Evolutionary conservation across 768 basidiomycete genomes (phyloP).

Genomic region (Candolleomyces aberdarensis): DNA sequence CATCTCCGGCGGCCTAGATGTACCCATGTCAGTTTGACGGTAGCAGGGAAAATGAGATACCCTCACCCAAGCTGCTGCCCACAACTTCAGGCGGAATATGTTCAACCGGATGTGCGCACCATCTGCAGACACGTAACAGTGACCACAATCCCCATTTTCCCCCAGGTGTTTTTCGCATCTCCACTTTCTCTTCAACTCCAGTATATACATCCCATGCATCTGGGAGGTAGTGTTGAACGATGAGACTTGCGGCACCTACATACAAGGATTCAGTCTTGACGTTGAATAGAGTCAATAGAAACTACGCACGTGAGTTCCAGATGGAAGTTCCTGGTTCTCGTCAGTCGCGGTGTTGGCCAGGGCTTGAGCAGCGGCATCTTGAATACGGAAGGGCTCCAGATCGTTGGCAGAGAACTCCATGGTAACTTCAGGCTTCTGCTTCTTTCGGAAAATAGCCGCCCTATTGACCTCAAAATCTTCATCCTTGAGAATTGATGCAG

Average conservation of each 20-base stretch:
- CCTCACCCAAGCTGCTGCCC: slow-evolving; percentile 10
- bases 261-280: background rate
- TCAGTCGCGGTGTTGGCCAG: too few relatives aligned
- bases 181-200: slow-evolving; percentile 15
- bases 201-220: slow-evolving; percentile 9
- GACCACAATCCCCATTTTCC: slow-evolving; percentile 13
- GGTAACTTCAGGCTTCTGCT: background rate
- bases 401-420: background rate
- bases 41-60: background rate
- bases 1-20: slow-evolving; percentile 14
- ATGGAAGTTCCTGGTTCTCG: background rate
- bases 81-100: slow-evolving; percentile 5
- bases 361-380: background rate
- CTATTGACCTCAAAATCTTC: background rate
- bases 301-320: background rate
- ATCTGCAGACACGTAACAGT: slow-evolving; percentile 9
- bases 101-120: slow-evolving; percentile 14
- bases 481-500: background rate
- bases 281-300: background rate
- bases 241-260: slow-evolving; percentile 8
- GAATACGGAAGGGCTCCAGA: background rate
- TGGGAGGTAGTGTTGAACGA: slow-evolving; percentile 7
- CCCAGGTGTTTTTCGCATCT: slow-evolving; percentile 14
- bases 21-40: background rate
- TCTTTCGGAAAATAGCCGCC: background rate